Conservation (phyloP, 257 asterid genomes). For the Oldenlandia corymbosa region DNA sequence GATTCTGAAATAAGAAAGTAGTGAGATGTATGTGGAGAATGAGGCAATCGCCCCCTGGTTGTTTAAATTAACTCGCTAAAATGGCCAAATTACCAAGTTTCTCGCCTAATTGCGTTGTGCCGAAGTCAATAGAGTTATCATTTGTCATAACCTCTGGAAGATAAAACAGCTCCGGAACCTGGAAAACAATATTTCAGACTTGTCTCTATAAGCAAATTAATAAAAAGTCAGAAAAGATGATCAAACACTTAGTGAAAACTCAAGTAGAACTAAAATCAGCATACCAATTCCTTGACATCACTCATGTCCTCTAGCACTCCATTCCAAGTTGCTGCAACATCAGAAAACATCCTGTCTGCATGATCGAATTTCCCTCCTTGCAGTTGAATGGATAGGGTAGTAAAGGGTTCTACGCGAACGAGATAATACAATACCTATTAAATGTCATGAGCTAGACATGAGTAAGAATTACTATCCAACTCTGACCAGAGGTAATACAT, state of each 20-base stretch:
- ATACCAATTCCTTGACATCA: constrained; percentile 94
- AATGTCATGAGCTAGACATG: constrained; percentile 20
- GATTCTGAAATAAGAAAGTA: constrained; percentile 41
- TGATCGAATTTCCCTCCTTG: constrained; percentile 99
- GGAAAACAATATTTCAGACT: constrained; percentile 18
- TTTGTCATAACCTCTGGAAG: constrained; percentile 81
- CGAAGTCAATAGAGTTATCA: constrained; percentile 73
- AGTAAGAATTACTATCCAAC: constrained; percentile 8
- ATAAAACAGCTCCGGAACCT: constrained; percentile 95
- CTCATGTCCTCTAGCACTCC: constrained; percentile 99
- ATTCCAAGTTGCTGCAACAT: constrained; percentile 87
- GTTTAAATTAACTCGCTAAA: neutral
- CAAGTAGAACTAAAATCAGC: neutral
- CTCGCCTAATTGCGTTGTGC: constrained; percentile 85
- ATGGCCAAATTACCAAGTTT: constrained; percentile 53
- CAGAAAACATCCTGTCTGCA: constrained; percentile 96
- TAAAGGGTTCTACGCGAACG: constrained; percentile 87
- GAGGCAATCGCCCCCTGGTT: neutral
- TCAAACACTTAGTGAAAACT: neutral
- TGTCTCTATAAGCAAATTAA: neutral
- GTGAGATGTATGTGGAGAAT: constrained; percentile 8
- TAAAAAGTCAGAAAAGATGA: constrained; percentile 1
- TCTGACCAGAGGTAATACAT: constrained; percentile 12
- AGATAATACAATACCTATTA: constrained; percentile 90
- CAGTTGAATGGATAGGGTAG: constrained; percentile 91